Conservation (phyloP, 129 eudicot genomes). For the Saposhnikovia divaricata region DNA sequence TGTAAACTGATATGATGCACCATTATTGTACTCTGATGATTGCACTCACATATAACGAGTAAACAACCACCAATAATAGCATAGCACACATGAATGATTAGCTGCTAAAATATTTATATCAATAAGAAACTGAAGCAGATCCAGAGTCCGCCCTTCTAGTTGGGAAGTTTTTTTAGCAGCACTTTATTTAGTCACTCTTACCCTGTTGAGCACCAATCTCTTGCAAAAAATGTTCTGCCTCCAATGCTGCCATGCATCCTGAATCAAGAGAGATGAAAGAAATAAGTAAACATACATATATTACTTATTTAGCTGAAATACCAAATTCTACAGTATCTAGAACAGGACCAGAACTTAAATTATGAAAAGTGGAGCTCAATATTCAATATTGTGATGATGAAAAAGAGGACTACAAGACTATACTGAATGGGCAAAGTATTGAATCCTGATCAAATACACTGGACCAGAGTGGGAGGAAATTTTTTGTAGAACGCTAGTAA, state of each 20-base stretch:
- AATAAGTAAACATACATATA: not conserved
- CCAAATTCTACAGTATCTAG: not conserved
- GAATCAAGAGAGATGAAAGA: conserved; percentile 18
- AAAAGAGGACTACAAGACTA: not conserved
- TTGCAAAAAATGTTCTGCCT: conserved; percentile 93
- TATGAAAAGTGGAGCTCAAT: not conserved
- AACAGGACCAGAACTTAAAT: not conserved
- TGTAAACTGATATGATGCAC: not conserved
- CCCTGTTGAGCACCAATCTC: conserved; percentile 78
- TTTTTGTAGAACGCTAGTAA: not conserved
- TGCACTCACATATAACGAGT: not conserved
- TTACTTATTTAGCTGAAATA: not conserved
- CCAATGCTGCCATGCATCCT: conserved; percentile 99
- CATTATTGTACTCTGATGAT: not conserved
- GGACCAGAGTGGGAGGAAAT: not conserved
- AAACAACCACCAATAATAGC: not conserved
- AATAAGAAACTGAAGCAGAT: not conserved
- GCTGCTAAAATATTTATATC: not conserved
- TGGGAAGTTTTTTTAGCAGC: not conserved
- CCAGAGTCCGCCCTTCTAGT: not conserved
- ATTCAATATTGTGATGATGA: not conserved
- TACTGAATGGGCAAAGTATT: not conserved
- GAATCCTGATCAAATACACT: not conserved
- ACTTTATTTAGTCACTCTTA: conserved; percentile 56
- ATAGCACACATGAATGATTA: not conserved